phyloP scores from a whole-genome alignment of 1,284 basidiomycete genomes.

The Cryptococcus sp. region DNA sequence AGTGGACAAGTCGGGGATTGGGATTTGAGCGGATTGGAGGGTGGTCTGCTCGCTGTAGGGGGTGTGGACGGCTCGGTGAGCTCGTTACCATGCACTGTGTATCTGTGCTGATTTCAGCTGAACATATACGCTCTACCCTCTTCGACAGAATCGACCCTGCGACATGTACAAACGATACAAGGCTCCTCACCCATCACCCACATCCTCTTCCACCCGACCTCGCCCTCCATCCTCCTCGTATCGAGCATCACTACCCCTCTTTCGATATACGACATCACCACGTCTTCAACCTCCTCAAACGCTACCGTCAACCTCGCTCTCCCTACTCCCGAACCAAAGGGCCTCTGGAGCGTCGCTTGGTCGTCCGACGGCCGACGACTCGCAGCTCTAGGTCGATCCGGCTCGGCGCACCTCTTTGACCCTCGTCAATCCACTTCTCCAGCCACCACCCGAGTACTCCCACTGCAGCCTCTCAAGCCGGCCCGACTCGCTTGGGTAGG shows the following conservation, averaged over 20 bases:
- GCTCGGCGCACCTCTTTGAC: constrained; percentile 40
- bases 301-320: constrained; percentile 15
- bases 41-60: constrained; percentile 26
- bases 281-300: constrained; percentile 5
- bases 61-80: constrained; percentile 12
- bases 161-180: constrained; percentile 10
- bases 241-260: constrained; percentile 20
- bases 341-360: constrained; percentile 42
- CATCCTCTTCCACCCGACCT: constrained; percentile 45
- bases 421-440: constrained; percentile 25
- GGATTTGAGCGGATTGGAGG: constrained; percentile 37
- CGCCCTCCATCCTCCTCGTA: constrained; percentile 37
- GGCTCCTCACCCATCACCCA: constrained; percentile 30
- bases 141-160: not conserved
- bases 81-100: too few relatives aligned
- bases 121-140: constrained; percentile 14
- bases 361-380: constrained; percentile 36
- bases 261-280: constrained; percentile 39
- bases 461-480: constrained; percentile 42
- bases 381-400: constrained; percentile 40
- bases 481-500: constrained; percentile 32
- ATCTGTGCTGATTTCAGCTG: too few relatives aligned
- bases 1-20: constrained; percentile 33
- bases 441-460: constrained; percentile 14
- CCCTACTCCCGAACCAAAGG: constrained; percentile 25